These are phyloP conservation scores for Tuber indicum DNA, from an alignment of 495 filamentous ascomycete species.

Conservation along the genomic window DNA sequence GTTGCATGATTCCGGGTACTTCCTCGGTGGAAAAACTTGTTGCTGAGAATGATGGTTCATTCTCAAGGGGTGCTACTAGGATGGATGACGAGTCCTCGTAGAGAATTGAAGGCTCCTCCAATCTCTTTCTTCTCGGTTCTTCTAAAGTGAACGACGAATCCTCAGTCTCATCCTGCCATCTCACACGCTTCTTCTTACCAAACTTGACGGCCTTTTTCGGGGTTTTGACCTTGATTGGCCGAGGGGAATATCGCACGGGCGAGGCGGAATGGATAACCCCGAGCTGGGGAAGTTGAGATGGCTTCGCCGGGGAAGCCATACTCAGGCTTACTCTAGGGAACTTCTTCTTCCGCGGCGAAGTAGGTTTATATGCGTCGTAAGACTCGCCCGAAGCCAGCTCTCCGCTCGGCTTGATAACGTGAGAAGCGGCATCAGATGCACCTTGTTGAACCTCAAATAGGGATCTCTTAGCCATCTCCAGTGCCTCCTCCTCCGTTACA, in stretches of 20 bases:
- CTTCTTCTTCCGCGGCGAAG: conserved; percentile 29
- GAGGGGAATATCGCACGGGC: conserved; percentile 29
- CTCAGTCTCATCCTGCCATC: conserved; percentile 87
- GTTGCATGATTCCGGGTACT: conserved; percentile 42
- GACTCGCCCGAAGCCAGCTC: conserved; percentile 55
- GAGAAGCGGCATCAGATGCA: conserved; percentile 63
- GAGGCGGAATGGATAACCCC: conserved; percentile 40
- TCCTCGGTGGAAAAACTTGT: conserved; percentile 50
- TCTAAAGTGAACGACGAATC: conserved; percentile 66
- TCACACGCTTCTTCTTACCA: conserved; percentile 71
- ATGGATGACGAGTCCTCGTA: conserved; percentile 50
- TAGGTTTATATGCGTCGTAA: conserved; percentile 24
- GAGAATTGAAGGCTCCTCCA: conserved; percentile 49
- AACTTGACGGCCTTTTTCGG: conserved; percentile 61
- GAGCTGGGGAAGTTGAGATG: conserved; percentile 33
- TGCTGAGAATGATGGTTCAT: conserved; percentile 47
- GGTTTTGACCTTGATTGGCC: conserved; percentile 65
- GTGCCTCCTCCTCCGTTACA: conserved; percentile 74
- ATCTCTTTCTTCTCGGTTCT: conserved; percentile 74
- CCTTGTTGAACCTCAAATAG: conserved; percentile 70
- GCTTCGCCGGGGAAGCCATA: conserved; percentile 42
- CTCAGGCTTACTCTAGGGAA: conserved; percentile 11
- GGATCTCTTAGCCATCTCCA: conserved; percentile 69
- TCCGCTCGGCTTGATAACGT: conserved; percentile 87
- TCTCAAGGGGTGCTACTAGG: conserved; percentile 17